These are phyloP conservation scores for Penicillium sp. DNA, from an alignment of 2,329 filamentous ascomycete genomes.

Conservation along the genomic window DNA sequence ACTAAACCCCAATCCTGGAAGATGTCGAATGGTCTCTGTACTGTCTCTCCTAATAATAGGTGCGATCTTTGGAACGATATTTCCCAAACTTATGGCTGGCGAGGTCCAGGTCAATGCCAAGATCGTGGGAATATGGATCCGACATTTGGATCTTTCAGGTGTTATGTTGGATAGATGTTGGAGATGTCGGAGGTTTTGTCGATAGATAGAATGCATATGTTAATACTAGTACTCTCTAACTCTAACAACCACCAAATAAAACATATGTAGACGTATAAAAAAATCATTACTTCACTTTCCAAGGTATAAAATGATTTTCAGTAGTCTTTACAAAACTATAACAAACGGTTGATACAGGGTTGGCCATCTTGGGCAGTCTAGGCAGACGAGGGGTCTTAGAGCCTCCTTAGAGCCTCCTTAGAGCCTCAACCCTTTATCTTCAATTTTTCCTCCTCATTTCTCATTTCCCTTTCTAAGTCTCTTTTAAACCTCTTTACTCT, in stretches of 20 bases:
- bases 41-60: not conserved
- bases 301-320: too few species aligned
- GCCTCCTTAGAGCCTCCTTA: not conserved
- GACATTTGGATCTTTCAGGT: conserved; percentile 1
- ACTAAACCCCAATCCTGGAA: not conserved
- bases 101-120: not conserved
- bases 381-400: too few species aligned
- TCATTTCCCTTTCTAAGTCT: not conserved
- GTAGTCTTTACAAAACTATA: too few species aligned
- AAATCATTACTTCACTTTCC: too few species aligned
- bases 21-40: conserved; percentile 6
- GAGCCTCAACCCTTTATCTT: not conserved
- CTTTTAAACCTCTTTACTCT: not conserved
- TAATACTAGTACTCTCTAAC: too few species aligned
- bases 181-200: too few species aligned
- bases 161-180: conserved; percentile 5
- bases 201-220: too few species aligned
- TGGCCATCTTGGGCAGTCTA: too few species aligned
- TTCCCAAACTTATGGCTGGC: conserved; percentile 5
- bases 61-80: conserved; percentile 1
- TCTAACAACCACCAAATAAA: too few species aligned
- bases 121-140: not conserved
- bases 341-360: too few species aligned
- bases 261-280: too few species aligned
- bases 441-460: too few species aligned